Percentiles rank a stretch among this genome's conserved stretches.
phyloP scores from a whole-genome alignment of 2,329 filamentous ascomycete species.

The Teratosphaeria gauchensis region DNA sequence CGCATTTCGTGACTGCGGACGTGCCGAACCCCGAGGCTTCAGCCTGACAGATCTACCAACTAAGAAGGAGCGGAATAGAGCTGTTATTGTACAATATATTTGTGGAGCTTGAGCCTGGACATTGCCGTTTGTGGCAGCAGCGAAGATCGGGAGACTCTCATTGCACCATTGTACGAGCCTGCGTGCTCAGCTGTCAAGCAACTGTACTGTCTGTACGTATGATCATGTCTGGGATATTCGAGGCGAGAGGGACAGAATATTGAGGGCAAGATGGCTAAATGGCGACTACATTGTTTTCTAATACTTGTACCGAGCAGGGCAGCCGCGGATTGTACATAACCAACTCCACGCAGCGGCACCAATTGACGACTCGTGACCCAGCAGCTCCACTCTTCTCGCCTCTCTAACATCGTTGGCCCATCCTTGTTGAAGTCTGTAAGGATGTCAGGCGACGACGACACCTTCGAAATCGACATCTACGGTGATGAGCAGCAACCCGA shows the following conservation, averaged over 20 bases:
- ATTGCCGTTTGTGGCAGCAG: neutral
- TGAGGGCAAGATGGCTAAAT: neutral
- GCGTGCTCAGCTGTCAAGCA: neutral
- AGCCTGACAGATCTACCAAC: neutral
- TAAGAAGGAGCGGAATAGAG: neutral
- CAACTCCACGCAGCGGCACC: neutral
- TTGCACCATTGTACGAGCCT: neutral
- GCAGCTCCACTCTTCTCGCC: neutral
- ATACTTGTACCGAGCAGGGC: neutral
- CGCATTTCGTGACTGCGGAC: neutral
- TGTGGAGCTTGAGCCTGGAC: neutral
- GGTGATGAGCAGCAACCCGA: slow-evolving; percentile 40
- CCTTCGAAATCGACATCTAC: slow-evolving; percentile 63
- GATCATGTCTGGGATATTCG: neutral
- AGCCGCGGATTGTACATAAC: neutral
- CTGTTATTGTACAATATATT: neutral
- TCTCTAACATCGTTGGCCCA: neutral
- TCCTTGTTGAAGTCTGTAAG: neutral
- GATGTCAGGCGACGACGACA: slow-evolving; percentile 51
- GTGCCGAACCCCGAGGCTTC: neutral
- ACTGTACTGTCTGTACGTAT: slow-evolving; percentile 1
- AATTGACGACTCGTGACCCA: neutral
- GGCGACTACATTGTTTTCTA: neutral
- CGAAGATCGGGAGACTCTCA: neutral
- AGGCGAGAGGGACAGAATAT: neutral